phyloP scores from a whole-genome alignment of 2,329 filamentous ascomycete genomes.

The Monilinia laxa region DNA sequence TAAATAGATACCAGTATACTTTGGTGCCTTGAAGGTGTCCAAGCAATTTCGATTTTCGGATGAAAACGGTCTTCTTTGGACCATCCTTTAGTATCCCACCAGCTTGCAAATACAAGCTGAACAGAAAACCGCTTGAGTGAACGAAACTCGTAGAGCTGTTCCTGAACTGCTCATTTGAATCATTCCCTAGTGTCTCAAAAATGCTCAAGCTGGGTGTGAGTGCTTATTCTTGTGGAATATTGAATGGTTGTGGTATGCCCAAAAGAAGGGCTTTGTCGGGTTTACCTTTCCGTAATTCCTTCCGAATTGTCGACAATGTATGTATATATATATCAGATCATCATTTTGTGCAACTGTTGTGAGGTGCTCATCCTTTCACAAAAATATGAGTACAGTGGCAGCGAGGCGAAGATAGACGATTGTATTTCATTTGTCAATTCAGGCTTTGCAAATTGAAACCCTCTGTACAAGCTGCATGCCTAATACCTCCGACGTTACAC shows the following conservation, averaged over 20 bases:
- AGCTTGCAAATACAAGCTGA: too few relatives aligned
- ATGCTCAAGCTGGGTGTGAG: background rate
- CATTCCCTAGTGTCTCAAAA: background rate
- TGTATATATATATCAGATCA: background rate
- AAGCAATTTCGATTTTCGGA: too few relatives aligned
- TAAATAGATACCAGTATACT: too few relatives aligned
- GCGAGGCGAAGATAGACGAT: background rate
- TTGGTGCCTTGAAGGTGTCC: too few relatives aligned
- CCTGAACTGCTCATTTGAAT: background rate
- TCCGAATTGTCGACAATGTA: background rate
- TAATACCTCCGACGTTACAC: too few relatives aligned
- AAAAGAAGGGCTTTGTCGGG: background rate
- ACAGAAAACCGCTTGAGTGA: too few relatives aligned
- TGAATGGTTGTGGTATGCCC: background rate
- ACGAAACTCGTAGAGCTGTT: too few relatives aligned
- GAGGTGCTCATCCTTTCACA: background rate
- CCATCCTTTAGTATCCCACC: too few relatives aligned
- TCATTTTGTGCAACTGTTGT: background rate
- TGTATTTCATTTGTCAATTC: background rate
- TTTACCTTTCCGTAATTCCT: background rate
- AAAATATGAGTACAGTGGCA: background rate
- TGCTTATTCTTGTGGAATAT: background rate
- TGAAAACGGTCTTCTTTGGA: too few relatives aligned
- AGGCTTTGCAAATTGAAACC: too few relatives aligned
- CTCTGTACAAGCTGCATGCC: background rate